Conservation (phyloP, 2,329 filamentous ascomycete genomes). For the Venturia nashicola region DNA sequence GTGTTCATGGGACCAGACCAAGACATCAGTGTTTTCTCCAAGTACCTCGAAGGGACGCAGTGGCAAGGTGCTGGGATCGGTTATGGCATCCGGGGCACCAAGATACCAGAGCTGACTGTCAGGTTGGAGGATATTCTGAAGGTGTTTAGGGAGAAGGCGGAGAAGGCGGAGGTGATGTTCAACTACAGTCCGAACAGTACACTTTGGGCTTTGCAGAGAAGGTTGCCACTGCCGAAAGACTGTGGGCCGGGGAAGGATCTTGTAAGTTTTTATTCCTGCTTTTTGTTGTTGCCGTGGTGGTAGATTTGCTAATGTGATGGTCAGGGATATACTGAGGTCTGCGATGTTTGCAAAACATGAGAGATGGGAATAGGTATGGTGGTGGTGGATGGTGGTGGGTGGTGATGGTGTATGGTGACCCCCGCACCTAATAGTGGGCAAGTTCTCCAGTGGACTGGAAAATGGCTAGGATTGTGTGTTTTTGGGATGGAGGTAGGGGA, state of each 20-base stretch:
- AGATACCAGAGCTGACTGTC: not conserved
- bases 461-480: too few relatives aligned
- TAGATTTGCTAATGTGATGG: not conserved
- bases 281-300: not conserved
- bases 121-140: not conserved
- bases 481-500: too few relatives aligned
- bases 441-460: too few relatives aligned
- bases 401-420: too few relatives aligned
- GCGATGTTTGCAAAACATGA: not conserved
- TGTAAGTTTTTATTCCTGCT: not conserved
- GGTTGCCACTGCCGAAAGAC: not conserved
- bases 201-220: not conserved
- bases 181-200: slow-evolving; percentile 1
- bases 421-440: not conserved
- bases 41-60: not conserved
- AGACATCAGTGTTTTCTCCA: not conserved
- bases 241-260: not conserved
- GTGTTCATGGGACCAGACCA: slow-evolving; percentile 3
- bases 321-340: not conserved
- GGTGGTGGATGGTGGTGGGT: too few relatives aligned
- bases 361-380: not conserved
- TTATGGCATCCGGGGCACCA: not conserved
- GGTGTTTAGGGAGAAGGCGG: not conserved
- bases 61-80: slow-evolving; percentile 1
- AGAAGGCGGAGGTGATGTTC: not conserved